Conservation (phyloP, 164 flowering plant species). For the Annona squamosa region DNA sequence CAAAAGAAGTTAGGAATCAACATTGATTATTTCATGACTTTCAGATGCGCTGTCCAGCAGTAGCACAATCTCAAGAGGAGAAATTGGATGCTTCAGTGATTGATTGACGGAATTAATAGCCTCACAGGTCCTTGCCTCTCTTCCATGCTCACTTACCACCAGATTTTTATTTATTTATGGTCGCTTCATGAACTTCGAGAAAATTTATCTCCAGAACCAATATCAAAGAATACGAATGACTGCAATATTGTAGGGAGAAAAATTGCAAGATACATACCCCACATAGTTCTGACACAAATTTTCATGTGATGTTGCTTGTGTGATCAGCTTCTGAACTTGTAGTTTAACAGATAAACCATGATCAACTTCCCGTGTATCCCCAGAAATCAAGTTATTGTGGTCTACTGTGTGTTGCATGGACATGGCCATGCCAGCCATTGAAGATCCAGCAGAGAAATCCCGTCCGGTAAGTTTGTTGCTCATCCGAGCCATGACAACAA, state of each 20-base stretch:
- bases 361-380: slow-evolving; percentile 82
- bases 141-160: background rate
- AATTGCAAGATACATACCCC: slow-evolving; percentile 51
- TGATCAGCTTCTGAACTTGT: slow-evolving; percentile 86
- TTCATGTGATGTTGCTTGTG: slow-evolving; percentile 85
- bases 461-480: slow-evolving; percentile 95
- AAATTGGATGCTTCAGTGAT: background rate
- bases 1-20: background rate
- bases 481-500: slow-evolving; percentile 97
- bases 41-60: background rate
- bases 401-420: slow-evolving; percentile 57
- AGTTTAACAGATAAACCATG: slow-evolving; percentile 84
- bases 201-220: background rate
- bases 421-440: slow-evolving; percentile 29
- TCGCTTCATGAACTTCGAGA: background rate
- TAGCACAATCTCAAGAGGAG: background rate
- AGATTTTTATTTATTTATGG: background rate
- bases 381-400: slow-evolving; percentile 47
- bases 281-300: slow-evolving; percentile 96
- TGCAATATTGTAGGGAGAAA: background rate
- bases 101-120: background rate
- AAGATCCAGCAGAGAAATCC: slow-evolving; percentile 60
- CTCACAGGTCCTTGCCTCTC: background rate
- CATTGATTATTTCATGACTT: background rate
- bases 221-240: background rate